Evolutionary conservation across 192 early-diverging fungal genomes (phyloP).

Genomic region (Coemansia sp.): DNA sequence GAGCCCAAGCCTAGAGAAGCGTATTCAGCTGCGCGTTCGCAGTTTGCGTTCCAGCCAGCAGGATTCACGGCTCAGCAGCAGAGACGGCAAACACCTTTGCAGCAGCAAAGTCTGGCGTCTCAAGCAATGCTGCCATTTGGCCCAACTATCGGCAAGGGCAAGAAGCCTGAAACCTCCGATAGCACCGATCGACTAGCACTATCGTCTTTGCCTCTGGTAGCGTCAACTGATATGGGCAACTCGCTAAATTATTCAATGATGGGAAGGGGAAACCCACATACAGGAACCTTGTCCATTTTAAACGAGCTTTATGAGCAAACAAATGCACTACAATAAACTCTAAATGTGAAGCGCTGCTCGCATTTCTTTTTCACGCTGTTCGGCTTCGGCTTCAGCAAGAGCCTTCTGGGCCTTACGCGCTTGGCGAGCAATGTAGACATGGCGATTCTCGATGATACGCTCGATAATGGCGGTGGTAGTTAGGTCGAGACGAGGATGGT

Average conservation of each 20-base stretch:
- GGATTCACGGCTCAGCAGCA: conserved; percentile 24
- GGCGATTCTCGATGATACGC: conserved; percentile 83
- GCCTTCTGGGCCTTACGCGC: conserved; percentile 73
- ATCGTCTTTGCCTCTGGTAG: conserved; percentile 42
- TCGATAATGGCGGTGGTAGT: conserved; percentile 85
- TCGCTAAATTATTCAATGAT: conserved; percentile 7
- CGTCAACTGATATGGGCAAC: conserved; percentile 33
- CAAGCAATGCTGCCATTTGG: conserved; percentile 50
- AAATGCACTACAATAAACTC: conserved; percentile 8
- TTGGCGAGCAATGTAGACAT: conserved; percentile 76
- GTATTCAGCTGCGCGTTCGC: conserved; percentile 16
- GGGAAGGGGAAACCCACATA: not conserved
- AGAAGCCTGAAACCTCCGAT: conserved; percentile 13
- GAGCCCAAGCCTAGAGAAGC: not conserved
- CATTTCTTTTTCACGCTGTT: conserved; percentile 59
- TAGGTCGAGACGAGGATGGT: conserved; percentile 70
- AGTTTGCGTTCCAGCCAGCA: conserved; percentile 44
- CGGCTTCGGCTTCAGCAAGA: conserved; percentile 61
- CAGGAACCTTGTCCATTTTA: conserved; percentile 36
- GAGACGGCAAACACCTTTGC: not conserved
- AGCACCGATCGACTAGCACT: conserved; percentile 27
- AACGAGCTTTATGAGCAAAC: conserved; percentile 50
- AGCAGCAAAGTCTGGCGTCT: conserved; percentile 23
- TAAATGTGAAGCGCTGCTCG: conserved; percentile 23
- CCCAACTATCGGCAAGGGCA: conserved; percentile 27